Conservation (phyloP, 192 early-diverging fungal species). For the Coemansia sp. region DNA sequence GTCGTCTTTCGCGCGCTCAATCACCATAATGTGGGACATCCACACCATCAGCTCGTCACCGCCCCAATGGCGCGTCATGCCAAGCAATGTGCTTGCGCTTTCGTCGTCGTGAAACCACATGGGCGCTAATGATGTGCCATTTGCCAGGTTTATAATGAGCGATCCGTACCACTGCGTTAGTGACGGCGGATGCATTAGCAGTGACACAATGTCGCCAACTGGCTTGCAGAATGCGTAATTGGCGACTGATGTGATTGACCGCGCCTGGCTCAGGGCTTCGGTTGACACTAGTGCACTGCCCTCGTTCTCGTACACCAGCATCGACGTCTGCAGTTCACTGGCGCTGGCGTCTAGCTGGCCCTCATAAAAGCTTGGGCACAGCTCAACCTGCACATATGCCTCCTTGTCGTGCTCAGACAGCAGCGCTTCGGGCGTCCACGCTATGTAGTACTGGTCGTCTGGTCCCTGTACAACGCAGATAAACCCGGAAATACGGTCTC, state of each 20-base stretch:
- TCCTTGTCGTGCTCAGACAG: conserved; percentile 62
- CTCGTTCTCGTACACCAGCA: conserved; percentile 38
- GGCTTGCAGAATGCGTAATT: conserved; percentile 67
- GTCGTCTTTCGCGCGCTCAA: conserved; percentile 47
- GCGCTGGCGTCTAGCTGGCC: background rate
- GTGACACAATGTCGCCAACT: conserved; percentile 58
- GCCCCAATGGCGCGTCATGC: conserved; percentile 59
- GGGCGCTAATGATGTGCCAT: conserved; percentile 63
- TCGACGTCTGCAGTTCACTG: conserved; percentile 8
- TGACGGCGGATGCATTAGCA: conserved; percentile 66
- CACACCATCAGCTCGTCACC: conserved; percentile 68
- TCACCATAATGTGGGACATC: conserved; percentile 54
- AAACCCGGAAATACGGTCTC: conserved; percentile 67
- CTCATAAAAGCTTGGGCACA: conserved; percentile 50
- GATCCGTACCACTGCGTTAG: conserved; percentile 71
- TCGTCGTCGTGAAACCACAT: conserved; percentile 78
- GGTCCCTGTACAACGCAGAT: conserved; percentile 65
- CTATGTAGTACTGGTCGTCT: conserved; percentile 60
- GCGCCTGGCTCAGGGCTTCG: conserved; percentile 36
- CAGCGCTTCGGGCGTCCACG: conserved; percentile 71
- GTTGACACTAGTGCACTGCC: conserved; percentile 43
- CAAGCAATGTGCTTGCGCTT: conserved; percentile 57
- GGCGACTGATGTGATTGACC: conserved; percentile 38
- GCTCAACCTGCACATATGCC: conserved; percentile 60
- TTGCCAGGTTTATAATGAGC: conserved; percentile 63